Evolutionary conservation across 345 rosid species (phyloP).

Genomic region (Eucalyptus pauciflora): DNA sequence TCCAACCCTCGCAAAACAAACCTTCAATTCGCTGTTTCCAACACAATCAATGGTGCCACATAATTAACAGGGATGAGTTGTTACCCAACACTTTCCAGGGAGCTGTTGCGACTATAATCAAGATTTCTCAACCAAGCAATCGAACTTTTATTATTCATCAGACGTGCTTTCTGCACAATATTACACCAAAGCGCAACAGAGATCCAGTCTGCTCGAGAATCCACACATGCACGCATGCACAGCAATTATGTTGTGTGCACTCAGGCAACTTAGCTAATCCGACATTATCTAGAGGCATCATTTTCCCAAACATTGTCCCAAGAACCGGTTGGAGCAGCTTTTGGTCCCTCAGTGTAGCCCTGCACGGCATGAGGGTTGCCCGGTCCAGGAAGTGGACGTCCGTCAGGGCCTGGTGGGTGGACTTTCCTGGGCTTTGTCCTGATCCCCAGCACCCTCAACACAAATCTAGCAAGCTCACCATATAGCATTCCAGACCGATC

Average conservation of each 20-base stretch:
- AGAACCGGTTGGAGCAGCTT: slow-evolving; percentile 58
- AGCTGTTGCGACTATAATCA: not conserved
- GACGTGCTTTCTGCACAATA: not conserved
- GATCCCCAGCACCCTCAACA: slow-evolving; percentile 71
- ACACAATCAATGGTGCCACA: not conserved
- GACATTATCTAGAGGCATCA: not conserved
- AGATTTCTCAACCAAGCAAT: not conserved
- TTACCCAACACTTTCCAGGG: not conserved
- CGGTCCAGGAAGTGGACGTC: slow-evolving; percentile 29
- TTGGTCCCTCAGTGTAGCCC: slow-evolving; percentile 59
- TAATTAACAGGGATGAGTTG: not conserved
- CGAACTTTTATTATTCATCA: not conserved
- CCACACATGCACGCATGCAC: not conserved
- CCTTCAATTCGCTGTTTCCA: not conserved
- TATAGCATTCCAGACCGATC: slow-evolving; percentile 77
- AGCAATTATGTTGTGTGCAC: not conserved
- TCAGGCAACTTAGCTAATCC: not conserved
- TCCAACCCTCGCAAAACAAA: not conserved
- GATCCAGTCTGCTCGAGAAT: not conserved
- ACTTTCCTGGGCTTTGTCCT: slow-evolving; percentile 66
- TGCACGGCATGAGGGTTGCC: slow-evolving; percentile 23
- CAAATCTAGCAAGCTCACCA: slow-evolving; percentile 94
- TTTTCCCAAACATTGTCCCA: slow-evolving; percentile 93
- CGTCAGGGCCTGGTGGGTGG: slow-evolving; percentile 53
- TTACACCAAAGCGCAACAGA: not conserved